These are phyloP conservation scores for Prunus yedoensis DNA, from an alignment of 331 rosid species.

Conservation along the genomic window DNA sequence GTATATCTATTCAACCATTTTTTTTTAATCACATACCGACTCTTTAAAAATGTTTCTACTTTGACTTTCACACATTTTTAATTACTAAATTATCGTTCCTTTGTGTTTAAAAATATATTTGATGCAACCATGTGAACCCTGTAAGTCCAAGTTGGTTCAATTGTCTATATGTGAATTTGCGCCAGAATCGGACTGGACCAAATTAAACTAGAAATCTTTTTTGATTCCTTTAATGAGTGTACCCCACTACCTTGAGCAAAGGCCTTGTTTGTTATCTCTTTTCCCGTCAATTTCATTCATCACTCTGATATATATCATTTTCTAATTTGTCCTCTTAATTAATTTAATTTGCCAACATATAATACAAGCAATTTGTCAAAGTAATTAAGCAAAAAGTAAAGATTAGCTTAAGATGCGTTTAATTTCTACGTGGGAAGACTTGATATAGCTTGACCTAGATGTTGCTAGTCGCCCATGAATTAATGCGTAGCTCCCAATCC, in stretches of 20 bases:
- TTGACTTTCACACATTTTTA: background rate
- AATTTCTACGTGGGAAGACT: constrained; percentile 15
- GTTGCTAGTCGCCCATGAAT: background rate
- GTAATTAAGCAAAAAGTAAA: background rate
- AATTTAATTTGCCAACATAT: background rate
- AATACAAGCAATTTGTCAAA: background rate
- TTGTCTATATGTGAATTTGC: no score
- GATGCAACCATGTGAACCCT: no score
- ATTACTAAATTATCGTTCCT: no score
- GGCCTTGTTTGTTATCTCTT: background rate
- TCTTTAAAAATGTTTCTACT: no score
- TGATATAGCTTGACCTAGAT: constrained; percentile 1
- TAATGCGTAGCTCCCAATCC: background rate
- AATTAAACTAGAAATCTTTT: no score
- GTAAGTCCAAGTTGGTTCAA: no score
- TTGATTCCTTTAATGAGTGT: no score
- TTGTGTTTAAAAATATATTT: no score
- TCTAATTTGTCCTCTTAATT: background rate
- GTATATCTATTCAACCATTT: background rate
- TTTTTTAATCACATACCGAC: background rate
- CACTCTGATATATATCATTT: background rate
- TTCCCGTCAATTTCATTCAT: background rate
- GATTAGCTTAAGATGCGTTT: background rate
- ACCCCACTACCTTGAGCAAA: no score
- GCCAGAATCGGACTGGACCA: no score